Evolutionary conservation across 2,329 filamentous ascomycete genomes (phyloP).

Genomic region (Hymenoscyphus fructigenus): DNA sequence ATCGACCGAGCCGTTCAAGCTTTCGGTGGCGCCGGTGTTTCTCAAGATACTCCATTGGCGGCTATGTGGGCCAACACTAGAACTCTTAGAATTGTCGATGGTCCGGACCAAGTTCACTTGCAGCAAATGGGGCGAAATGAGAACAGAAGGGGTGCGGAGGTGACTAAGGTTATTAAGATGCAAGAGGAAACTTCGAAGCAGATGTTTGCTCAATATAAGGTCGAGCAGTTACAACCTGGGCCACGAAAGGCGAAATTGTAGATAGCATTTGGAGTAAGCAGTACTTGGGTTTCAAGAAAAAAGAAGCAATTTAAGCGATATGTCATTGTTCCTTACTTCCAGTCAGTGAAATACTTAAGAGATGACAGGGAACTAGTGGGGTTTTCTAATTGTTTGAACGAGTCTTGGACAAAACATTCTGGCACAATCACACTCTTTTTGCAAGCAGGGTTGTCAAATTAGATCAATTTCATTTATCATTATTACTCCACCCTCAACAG

Average conservation of each 20-base stretch:
- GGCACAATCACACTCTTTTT: too few relatives aligned
- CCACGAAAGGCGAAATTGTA: conserved; percentile 32
- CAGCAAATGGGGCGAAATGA: conserved; percentile 79
- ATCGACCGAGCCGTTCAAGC: conserved; percentile 94
- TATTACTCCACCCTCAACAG: too few relatives aligned
- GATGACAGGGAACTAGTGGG: too few relatives aligned
- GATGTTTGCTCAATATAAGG: conserved; percentile 61
- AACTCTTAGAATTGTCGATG: conserved; percentile 84
- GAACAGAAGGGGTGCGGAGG: conserved; percentile 65
- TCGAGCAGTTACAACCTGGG: conserved; percentile 38
- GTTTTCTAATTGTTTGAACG: too few relatives aligned
- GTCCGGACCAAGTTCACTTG: conserved; percentile 93
- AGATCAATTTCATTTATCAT: too few relatives aligned
- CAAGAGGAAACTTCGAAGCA: conserved; percentile 66
- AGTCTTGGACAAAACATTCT: too few relatives aligned
- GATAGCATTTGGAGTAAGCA: conserved; percentile 23
- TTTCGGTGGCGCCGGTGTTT: conserved; percentile 86
- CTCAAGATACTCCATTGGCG: conserved; percentile 90
- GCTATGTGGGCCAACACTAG: conserved; percentile 78
- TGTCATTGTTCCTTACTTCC: too few relatives aligned
- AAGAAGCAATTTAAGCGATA: not conserved
- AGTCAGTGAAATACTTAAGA: too few relatives aligned
- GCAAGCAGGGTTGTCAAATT: too few relatives aligned
- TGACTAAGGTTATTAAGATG: conserved; percentile 59
- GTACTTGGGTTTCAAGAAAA: not conserved